Evolutionary conservation across 2,329 filamentous ascomycete species (phyloP).

Genomic region (Paecilomyces dactylethromorphus): DNA sequence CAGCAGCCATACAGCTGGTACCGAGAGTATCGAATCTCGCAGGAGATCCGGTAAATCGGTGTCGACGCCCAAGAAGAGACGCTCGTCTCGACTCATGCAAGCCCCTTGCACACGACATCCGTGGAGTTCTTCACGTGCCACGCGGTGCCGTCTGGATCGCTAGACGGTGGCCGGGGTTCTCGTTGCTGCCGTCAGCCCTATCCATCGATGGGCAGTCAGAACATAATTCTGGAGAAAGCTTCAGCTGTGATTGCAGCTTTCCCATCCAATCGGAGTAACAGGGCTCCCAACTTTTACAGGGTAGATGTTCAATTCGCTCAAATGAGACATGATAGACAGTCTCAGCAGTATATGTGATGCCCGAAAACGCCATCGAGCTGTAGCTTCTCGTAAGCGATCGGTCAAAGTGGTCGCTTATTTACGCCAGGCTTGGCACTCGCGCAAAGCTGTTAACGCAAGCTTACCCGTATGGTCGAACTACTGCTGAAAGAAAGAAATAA

Average conservation of each 20-base stretch:
- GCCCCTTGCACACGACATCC: background rate
- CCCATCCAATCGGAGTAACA: background rate
- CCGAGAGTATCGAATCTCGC: background rate
- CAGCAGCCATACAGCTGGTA: background rate
- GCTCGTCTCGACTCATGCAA: background rate
- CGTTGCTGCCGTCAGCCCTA: background rate
- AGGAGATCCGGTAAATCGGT: background rate
- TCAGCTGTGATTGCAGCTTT: background rate
- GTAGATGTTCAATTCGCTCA: background rate
- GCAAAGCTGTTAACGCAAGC: background rate
- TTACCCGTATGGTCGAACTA: background rate
- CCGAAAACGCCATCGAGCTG: background rate
- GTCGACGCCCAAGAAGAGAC: background rate
- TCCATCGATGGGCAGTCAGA: background rate
- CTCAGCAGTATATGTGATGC: background rate
- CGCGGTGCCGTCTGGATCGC: background rate
- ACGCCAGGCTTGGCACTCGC: background rate
- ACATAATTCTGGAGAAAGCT: background rate
- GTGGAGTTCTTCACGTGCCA: background rate
- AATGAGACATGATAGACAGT: background rate
- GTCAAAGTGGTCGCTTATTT: background rate
- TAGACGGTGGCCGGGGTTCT: background rate
- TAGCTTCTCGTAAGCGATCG: background rate
- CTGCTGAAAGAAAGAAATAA: background rate
- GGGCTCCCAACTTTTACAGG: background rate